A percentile compares a stretch with the other conserved stretches of the same genome.
Conservation (phyloP, 495 filamentous ascomycete species). For the Trichoderma orchidacearum region DNA sequence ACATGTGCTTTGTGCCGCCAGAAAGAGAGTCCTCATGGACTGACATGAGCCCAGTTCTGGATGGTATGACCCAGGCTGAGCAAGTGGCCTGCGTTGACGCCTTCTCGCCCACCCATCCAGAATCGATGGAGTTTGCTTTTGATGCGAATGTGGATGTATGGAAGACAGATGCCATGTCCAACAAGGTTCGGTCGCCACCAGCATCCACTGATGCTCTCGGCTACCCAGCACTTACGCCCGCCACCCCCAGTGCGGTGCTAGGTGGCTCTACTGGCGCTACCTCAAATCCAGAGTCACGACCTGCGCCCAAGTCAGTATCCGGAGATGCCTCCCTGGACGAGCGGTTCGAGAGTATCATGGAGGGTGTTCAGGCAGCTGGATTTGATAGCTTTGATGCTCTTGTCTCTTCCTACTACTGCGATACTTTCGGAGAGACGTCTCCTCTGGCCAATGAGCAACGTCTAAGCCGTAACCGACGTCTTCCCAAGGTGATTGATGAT, state of each 20-base stretch:
- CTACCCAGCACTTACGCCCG: not conserved
- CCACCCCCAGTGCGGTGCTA: not conserved
- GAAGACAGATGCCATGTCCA: not conserved
- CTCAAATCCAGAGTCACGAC: not conserved
- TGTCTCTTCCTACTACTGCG: not conserved
- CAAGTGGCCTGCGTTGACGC: not conserved
- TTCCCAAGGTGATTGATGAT: not conserved
- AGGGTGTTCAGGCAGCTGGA: not conserved
- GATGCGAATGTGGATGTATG: not conserved
- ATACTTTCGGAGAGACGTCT: not conserved
- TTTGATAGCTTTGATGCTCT: constrained; percentile 2
- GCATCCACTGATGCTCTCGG: not conserved
- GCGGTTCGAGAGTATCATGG: constrained; percentile 2
- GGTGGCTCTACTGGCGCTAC: not conserved
- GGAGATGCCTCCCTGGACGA: not conserved
- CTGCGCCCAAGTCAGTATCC: not conserved
- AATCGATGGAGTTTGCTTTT: not conserved
- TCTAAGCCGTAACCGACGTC: not conserved
- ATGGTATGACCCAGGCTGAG: not conserved
- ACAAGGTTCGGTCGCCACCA: not conserved
- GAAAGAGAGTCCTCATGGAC: not conserved
- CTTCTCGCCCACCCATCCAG: not conserved
- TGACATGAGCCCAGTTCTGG: not conserved
- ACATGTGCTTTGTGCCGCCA: too few relatives aligned
- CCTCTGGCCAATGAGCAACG: not conserved